Evolutionary conservation across 129 eudicot species (phyloP), one percentile per base, ranked within the genome.

Genomic region (Artemisia annua): DNA sequence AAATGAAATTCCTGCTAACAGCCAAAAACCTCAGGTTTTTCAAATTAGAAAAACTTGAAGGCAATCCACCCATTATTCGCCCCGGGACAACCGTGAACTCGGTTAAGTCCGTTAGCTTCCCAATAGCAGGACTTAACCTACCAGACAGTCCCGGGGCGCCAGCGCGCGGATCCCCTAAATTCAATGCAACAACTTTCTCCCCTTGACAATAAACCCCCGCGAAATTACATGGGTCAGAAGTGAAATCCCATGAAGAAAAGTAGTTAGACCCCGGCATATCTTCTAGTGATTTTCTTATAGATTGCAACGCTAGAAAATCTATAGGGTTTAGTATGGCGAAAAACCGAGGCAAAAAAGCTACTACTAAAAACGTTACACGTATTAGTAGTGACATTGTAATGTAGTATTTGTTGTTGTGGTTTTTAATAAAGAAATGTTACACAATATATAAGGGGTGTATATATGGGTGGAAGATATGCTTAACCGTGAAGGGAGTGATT

Each of bases 231-330:
- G 96, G 97, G 49, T 92, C 97, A 19, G 91, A 71, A 3, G 97
- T 92, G 84, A 92, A 92, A 58, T 92, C 96, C 97, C 97, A 92
- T 0, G 97, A 81, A 1, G 92, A 67, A 32, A 92, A 92, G 73
- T 84, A 88, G 60, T 83, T 83, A 11, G 90, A 84, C 2, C 97
- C 97, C 0, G 96, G 97, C 83, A 84, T 71, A 59, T 91, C 97
- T 53, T 84, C 78, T 6, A 91, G 30, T 52, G 90, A 74, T 39
- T 84, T 86, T 18, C 90, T 56, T 49, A 91, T 80, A 13, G 88
- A 79, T 57, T 91, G 97, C 6, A 91, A 64, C 0, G 96, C 92
- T 6, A 91, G 61, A 73, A 91, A 91, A 88, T 91, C 97, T 12
- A 81, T 64, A 3, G 97, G 97, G 77, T 91, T 87, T 43, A 91